Percentiles rank a stretch among this genome's conserved stretches.
Evolutionary conservation across 176 grass and related monocot species (phyloP).

Genomic region (Musa beccarii): DNA sequence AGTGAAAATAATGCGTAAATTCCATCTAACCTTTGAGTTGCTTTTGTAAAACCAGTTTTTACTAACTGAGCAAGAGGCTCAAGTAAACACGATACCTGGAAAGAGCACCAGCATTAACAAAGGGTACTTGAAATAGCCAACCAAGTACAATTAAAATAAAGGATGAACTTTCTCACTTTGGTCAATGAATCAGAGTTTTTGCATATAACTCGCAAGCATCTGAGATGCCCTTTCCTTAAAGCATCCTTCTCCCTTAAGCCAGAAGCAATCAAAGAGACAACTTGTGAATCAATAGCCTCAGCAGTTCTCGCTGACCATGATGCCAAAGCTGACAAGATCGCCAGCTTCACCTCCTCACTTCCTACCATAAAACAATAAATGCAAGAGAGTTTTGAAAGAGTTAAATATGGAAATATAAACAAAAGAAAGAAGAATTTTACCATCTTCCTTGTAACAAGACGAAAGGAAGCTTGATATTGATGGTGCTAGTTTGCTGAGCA

Average conservation of each 20-base stretch:
- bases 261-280: conserved; percentile 56
- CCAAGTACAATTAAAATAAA: not conserved
- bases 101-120: conserved; percentile 3
- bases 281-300: conserved; percentile 68
- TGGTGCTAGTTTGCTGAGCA: conserved; percentile 60
- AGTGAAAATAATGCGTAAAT: conserved; percentile 81
- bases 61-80: conserved; percentile 73
- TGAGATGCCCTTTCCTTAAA: conserved; percentile 91
- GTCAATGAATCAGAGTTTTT: conserved; percentile 72
- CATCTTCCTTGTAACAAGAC: conserved; percentile 77
- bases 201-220: conserved; percentile 57
- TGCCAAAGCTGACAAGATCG: conserved; percentile 53
- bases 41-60: conserved; percentile 82
- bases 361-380: conserved; percentile 41
- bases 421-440: conserved; percentile 33
- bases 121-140: not conserved
- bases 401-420: not conserved
- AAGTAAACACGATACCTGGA: conserved; percentile 58
- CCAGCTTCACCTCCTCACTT: conserved; percentile 94
- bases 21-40: conserved; percentile 86
- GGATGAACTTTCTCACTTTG: conserved; percentile 35
- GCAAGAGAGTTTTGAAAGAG: not conserved
- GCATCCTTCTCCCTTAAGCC: conserved; percentile 91
- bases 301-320: conserved; percentile 59
- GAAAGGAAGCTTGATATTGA: conserved; percentile 68